These are phyloP conservation scores for Russula sp. DNA, from an alignment of 768 basidiomycete species.

Conservation along the genomic window DNA sequence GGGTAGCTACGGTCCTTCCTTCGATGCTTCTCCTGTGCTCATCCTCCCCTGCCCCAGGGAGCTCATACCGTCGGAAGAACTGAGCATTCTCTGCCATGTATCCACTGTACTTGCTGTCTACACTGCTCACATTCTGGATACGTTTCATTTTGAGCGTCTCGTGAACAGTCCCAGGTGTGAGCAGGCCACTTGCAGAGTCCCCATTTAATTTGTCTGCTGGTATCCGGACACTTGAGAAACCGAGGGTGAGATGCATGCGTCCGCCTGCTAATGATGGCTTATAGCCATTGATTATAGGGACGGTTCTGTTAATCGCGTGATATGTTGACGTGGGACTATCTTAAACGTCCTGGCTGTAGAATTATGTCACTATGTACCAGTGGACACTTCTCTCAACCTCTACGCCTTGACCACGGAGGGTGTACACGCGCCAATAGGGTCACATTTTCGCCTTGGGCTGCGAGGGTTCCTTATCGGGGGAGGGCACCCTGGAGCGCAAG, in stretches of 20 bases:
- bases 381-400: not conserved
- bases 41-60: constrained; percentile 48
- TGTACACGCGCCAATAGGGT: not conserved
- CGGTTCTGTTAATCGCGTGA: not conserved
- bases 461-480: not conserved
- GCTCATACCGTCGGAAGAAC: constrained; percentile 97
- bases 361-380: too few species aligned
- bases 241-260: not conserved
- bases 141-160: constrained; percentile 58
- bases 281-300: not conserved
- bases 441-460: constrained; percentile 19
- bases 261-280: not conserved
- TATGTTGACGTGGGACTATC: not conserved
- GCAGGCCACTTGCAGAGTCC: not conserved
- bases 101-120: constrained; percentile 26
- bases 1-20: constrained; percentile 49
- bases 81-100: constrained; percentile 34
- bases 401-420: not conserved
- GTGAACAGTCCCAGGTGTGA: not conserved
- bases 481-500: constrained; percentile 13
- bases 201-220: not conserved
- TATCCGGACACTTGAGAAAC: not conserved
- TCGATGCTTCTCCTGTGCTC: constrained; percentile 14
- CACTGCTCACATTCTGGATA: constrained; percentile 28
- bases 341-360: not conserved